Evolutionary conservation across 176 grass and related monocot genomes (phyloP), one percentile per base, ranked within the genome.

Genomic region (Paspalum notatum): DNA sequence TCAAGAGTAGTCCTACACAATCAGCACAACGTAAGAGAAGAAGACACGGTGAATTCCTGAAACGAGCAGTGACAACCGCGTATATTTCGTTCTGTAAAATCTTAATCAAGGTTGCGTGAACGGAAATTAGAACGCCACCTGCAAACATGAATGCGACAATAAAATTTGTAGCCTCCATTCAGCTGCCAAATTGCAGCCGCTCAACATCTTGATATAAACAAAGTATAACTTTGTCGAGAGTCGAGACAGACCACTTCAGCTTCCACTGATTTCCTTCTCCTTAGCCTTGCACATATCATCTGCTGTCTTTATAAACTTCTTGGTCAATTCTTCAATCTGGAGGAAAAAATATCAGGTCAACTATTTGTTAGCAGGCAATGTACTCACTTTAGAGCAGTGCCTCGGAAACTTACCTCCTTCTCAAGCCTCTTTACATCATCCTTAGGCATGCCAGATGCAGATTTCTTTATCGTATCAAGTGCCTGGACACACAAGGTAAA

Each of bases 221-320:
- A 62, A 84, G 71, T 32, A 56, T 25, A 15, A 57, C 45, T 76
- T 79, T 10, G 38, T 63, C 71, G 18, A 66, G 32, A 51, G 38
- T 63, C 71, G 18, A 66, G 32, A 51, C 11, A 18, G 37, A 56
- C 9, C 15, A 26, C 46, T 75, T 91, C 52, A 92, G 61, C 26
- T 93, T 81, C 84, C 88, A 9, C 79, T 87, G 25, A 99, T 99
- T 81, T 99, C 96, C 87, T 95, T 99, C 80, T 95, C 96, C 88
- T 99, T 99, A 15, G 90, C 92, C 85, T 91, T 95, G 90, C 90
- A 99, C 92, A 95, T 99, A 80, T 95, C 96, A 82, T 99, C 96
- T 26, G 96, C 88, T 0, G 92, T 59, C 82, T 95, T 99, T 9
- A 89, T 80, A 58, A 95, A 99, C 61, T 93, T 94, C 79, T 99